These are phyloP conservation scores for Eucalyptus dawsonii DNA, from an alignment of 345 rosid species.

Conservation along the genomic window DNA sequence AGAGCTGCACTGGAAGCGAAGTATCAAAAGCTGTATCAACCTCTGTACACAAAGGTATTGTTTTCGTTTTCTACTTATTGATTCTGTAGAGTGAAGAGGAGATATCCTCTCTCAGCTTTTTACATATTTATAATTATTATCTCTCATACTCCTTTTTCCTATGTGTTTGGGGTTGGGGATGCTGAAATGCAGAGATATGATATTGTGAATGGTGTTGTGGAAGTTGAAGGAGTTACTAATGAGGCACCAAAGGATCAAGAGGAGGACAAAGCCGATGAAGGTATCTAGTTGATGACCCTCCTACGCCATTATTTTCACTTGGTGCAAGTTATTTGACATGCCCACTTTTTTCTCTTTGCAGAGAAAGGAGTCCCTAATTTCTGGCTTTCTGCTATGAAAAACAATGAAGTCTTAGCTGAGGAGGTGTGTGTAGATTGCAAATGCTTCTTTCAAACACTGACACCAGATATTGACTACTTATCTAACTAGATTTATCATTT, in stretches of 20 bases:
- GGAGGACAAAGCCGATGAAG: constrained; percentile 48
- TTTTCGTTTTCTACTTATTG: not conserved
- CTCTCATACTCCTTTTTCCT: not conserved
- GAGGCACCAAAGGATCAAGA: constrained; percentile 39
- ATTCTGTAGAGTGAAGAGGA: not conserved
- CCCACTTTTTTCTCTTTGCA: not conserved
- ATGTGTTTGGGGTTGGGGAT: not conserved
- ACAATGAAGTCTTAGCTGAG: constrained; percentile 78
- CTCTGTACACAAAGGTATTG: constrained; percentile 59
- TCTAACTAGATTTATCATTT: not conserved
- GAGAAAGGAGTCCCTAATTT: constrained; percentile 96
- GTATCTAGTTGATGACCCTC: constrained; percentile 7
- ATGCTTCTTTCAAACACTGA: not conserved
- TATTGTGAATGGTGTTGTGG: constrained; percentile 76
- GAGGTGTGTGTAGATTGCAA: constrained; percentile 39
- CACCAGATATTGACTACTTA: not conserved
- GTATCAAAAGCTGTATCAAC: constrained; percentile 78
- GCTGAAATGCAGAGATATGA: constrained; percentile 52
- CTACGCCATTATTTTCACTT: not conserved
- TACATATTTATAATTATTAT: not conserved
- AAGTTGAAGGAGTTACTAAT: constrained; percentile 42
- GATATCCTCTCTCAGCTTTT: not conserved
- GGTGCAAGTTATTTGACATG: not conserved
- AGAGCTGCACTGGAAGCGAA: constrained; percentile 88
- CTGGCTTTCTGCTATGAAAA: constrained; percentile 92